Percentiles rank a stretch among this genome's conserved stretches.
Conservation (phyloP, 495 filamentous ascomycete species). For the Penicillium paradoxum region DNA sequence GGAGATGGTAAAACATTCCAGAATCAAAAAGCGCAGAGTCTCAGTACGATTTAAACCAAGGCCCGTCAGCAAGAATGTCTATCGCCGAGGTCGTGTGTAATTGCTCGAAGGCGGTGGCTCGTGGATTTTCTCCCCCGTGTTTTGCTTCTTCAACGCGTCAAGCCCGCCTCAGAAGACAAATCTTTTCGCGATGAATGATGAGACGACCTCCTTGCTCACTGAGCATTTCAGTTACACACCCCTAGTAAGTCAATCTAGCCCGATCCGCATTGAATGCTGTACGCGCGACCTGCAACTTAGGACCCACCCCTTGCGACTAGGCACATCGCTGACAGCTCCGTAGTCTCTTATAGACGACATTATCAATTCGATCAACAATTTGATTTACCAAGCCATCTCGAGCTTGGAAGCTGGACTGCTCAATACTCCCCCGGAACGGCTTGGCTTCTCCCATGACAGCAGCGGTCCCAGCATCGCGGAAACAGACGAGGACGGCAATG, state of each 20-base stretch:
- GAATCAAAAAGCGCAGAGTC: not conserved
- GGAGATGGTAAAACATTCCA: not conserved
- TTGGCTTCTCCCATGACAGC: slow-evolving; percentile 62
- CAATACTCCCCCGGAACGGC: slow-evolving; percentile 58
- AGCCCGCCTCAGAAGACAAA: slow-evolving; percentile 5
- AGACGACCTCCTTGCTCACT: slow-evolving; percentile 71
- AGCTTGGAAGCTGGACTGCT: slow-evolving; percentile 77
- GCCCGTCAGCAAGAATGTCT: not conserved
- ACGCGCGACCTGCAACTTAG: not conserved
- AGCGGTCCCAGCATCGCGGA: slow-evolving; percentile 46
- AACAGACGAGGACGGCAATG: slow-evolving; percentile 49
- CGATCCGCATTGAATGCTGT: not conserved
- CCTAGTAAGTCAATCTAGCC: slow-evolving; percentile 55
- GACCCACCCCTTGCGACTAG: slow-evolving; percentile 14
- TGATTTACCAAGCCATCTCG: slow-evolving; percentile 79
- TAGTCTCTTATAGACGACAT: slow-evolving; percentile 94
- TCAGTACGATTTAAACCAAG: not conserved
- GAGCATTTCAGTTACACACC: slow-evolving; percentile 96
- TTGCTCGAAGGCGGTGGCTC: slow-evolving; percentile 18
- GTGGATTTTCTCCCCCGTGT: slow-evolving; percentile 16
- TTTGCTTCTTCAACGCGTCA: slow-evolving; percentile 20
- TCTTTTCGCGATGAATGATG: slow-evolving; percentile 38
- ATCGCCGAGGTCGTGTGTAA: not conserved
- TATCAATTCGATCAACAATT: slow-evolving; percentile 89
- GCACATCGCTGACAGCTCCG: slow-evolving; percentile 19